Evolutionary conservation across 345 rosid species (phyloP), one percentile per base, ranked within the genome.

Genomic region (Gossypium longicalyx): DNA sequence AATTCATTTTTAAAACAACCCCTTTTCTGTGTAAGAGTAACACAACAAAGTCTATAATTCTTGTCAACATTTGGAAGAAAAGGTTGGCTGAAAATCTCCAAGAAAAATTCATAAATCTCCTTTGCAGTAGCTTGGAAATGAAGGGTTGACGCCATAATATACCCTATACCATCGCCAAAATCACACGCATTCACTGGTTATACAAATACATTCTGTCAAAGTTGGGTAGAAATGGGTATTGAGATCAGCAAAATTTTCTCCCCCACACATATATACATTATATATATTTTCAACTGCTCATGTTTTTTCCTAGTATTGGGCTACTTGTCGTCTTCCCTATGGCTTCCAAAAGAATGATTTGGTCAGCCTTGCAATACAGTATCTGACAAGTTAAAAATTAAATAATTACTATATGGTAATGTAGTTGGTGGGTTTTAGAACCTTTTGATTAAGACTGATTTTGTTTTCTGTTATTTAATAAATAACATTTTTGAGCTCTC

Each of bases 371-470:
- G 56, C 16, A 56, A 61, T 68, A 27, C 67, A 68, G 63, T 60
- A 56, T 73, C 20, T 20, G 2, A 12, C 61, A 15, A 71, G 65
- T 38, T 61, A 38, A 20, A 10, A 59, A 11, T 56, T 56, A 47
- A 48, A 25, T 69, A 25, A 51, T 51, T 51, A 27, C 22, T 25
- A 68, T 17, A 52, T 69, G 73, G 41, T 49, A 71, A 75, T 73
- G 80, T 43, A 73, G 77, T 68, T 61, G 80, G 74, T 73, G 71
- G 72, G 8, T 73, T 52, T 60, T 44, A 29, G 66, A 80, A 76
- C 54, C 70, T 76, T 59, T 75, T 10, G 44, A 52, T 70, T 29
- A 22, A 29, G 75, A 60, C 74, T 54, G 27, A 7, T 71, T 49
- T 63, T 27, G 7, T 16, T 52, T 52, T 17, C 16, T 15, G 34